Evolutionary conservation across 768 basidiomycete species (phyloP), one percentile per base, ranked within the genome.

Genomic region (Botryobasidium botryosum): DNA sequence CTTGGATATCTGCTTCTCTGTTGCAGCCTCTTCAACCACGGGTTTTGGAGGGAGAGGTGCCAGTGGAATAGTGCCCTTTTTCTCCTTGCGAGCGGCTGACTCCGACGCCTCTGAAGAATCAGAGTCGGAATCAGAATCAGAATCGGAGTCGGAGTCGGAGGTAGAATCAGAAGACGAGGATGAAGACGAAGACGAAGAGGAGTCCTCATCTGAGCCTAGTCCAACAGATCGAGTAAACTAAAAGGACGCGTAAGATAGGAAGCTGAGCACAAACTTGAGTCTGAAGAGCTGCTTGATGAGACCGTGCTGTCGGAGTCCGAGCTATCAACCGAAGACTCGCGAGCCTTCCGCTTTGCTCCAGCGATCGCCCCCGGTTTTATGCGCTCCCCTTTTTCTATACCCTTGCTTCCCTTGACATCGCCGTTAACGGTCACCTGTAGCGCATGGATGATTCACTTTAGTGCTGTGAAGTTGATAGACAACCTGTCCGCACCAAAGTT

Each of bases 71-170:
- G 8, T 35, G 45, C 6, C 36, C 29, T 35, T 35, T 45, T 10
- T 21, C n/a, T 15, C 21, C 2, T 7, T 21, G 20, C 6, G 29
- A 28, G 42, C 17, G 2, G 29, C 42, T 28, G 7, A 21, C 42
- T 20, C 33, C 21, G 1, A 18, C 27, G n/a, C 35, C 28, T 41
- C 25, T 40, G n/a, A 18, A 36, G 57, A 55, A 6, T 51, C 56
- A 8, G 58, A 54, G 40, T 59, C 56, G 6, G 54, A 55, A 25
- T 48, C 56, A 1, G 56, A 57, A 24, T 55, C 53, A 4, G 58
- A 56, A 42, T 52, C 47, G 10, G 53, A 52, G 35, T 50, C 48
- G 38, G 55, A 56, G 32, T 46, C 44, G 2, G 58, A 55, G 15
- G 52, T 47, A n/a, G 56, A 58, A 7, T 56, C 58, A 3, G 58